Base-by-base conservation (phyloP, 371 early-diverging fungal genomes). In the Parasitella parasitica region DNA sequence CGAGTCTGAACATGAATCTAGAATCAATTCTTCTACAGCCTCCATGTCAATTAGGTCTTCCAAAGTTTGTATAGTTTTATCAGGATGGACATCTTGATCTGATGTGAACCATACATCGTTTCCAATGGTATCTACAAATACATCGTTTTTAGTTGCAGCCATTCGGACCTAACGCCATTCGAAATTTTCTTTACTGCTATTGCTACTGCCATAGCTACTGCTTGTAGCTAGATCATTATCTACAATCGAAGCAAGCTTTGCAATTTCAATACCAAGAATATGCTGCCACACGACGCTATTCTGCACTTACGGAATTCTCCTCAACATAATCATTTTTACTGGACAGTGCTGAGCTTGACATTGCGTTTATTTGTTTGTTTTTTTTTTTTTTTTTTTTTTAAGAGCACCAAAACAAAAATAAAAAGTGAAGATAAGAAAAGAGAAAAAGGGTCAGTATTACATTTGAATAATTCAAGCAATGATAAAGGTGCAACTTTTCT, bases 141-240 rank as follows among this genome's bases (percentile, higher is more conserved):
- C 8, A 5, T 13, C 24, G 2, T 18, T 0, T 18, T 43, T 43
- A 43, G 43, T 22, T 20, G 18, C 8, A 11, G 11, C 22, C 20
- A 43, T 43, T 22, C 11, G 2, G 18, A 11, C 2, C 3, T n/a
- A n/a, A 0, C 8, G 41, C 6, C 13, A 3, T 49, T 24, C 4
- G n/a, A 6, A 12, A n/a, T 27, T 28, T 15, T 26, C 28, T 27
- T 34, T 41, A 30, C 32, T 56, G 30, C 43, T 38, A 18, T 30
- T 56, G 27, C 56, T 56, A 43, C 56, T 46, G 16, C 43, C 48
- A 57, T 57, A 57, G 32, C 48, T 55, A 26, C 55, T 55, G 27
- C 27, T 28, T 16, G 22, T 43, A 43, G 22, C 43, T 18, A 43
- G 43, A 43, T 43, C 43, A 43, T 16, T 43, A 11, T 43, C 43